phyloP scores from a whole-genome alignment of 2,329 filamentous ascomycete genomes.

The Epichloe coenophiala region DNA sequence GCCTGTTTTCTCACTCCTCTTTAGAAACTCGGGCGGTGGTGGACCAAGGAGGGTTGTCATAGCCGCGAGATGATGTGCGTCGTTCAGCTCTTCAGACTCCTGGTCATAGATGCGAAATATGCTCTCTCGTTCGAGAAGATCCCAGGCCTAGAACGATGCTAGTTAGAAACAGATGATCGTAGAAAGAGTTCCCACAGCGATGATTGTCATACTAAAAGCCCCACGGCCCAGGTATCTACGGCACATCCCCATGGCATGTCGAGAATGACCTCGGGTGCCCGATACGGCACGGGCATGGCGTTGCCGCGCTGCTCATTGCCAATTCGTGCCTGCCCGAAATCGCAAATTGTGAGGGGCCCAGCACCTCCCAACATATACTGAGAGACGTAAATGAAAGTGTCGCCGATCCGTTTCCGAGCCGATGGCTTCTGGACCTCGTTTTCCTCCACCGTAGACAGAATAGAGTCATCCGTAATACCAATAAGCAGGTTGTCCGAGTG shows the following conservation, averaged over 20 bases:
- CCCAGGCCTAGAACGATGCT: neutral
- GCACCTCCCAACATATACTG: slow-evolving; percentile 18
- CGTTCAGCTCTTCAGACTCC: slow-evolving; percentile 11
- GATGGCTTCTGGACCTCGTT: too few relatives aligned
- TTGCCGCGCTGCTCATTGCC: slow-evolving; percentile 11
- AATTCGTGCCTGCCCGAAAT: slow-evolving; percentile 24
- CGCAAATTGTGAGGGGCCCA: slow-evolving; percentile 18
- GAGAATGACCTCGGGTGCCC: slow-evolving; percentile 25
- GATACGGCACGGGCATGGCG: slow-evolving; percentile 18
- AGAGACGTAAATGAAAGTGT: slow-evolving; percentile 16
- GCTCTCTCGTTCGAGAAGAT: slow-evolving; percentile 9
- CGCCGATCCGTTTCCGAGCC: too few relatives aligned
- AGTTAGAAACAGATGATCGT: too few relatives aligned
- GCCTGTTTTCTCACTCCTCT: slow-evolving; percentile 8
- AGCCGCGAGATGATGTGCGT: slow-evolving; percentile 15
- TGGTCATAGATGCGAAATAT: slow-evolving; percentile 14
- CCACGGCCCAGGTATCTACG: slow-evolving; percentile 24
- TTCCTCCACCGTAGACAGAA: too few relatives aligned
- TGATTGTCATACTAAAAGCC: slow-evolving; percentile 16
- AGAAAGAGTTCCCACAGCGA: too few relatives aligned
- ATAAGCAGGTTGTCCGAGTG: too few relatives aligned
- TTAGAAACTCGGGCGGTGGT: slow-evolving; percentile 13
- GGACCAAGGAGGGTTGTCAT: slow-evolving; percentile 17
- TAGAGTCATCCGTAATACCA: too few relatives aligned
- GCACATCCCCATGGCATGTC: slow-evolving; percentile 19